Percentiles rank a stretch among this genome's conserved stretches.
phyloP scores from a whole-genome alignment of 257 asterid genomes.

The Solanum habrochaites region DNA sequence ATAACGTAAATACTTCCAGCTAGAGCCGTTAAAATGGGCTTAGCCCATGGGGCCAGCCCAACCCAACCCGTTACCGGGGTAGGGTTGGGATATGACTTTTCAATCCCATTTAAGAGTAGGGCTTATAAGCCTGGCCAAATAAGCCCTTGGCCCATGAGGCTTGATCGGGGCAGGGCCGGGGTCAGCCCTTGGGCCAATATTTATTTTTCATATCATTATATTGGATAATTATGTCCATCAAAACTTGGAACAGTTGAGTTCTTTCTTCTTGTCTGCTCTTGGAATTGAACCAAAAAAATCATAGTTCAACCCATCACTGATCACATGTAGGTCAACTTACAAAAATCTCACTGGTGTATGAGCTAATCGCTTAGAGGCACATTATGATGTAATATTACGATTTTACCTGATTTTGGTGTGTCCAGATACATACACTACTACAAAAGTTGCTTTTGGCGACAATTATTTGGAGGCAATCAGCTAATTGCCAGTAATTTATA shows the following conservation, averaged over 20 bases:
- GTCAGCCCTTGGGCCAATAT: neutral
- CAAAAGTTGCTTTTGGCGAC: no score
- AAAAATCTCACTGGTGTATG: neutral
- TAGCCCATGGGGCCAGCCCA: neutral
- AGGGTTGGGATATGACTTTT: neutral
- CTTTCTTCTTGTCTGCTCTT: neutral
- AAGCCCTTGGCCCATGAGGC: no score
- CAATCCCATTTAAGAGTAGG: neutral
- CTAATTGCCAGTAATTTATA: no score
- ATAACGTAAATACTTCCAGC: neutral
- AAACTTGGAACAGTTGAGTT: neutral
- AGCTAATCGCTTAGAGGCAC: neutral
- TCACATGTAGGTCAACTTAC: neutral
- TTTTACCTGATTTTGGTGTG: neutral
- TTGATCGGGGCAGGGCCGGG: no score
- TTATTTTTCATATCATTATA: neutral
- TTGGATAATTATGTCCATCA: neutral
- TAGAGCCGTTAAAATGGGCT: neutral
- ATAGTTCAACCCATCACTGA: neutral
- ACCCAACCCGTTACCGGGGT: neutral
- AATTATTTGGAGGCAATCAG: no score
- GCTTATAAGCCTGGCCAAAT: neutral
- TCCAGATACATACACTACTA: no score
- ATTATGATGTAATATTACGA: neutral
- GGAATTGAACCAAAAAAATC: neutral